Base-by-base conservation (phyloP, 2,329 filamentous ascomycete species). In the Aspergillus alliaceus region DNA sequence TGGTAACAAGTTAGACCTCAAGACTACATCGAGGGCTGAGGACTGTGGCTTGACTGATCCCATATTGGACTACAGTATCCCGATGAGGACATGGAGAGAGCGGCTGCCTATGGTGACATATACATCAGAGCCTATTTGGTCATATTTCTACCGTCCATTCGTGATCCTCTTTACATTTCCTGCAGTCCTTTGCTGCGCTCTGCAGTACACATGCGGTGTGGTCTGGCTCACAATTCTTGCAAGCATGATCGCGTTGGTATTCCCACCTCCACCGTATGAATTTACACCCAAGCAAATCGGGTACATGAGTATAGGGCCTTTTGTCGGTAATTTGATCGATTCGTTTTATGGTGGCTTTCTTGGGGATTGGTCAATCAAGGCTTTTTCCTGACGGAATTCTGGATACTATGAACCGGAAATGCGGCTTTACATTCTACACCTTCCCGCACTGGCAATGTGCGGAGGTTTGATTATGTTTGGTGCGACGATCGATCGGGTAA, bases 351-450 rank as follows among this genome's bases (percentile, higher is more conserved):
- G 75, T 2, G 78, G 77, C 0, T 66, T 70, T 0, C 51, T 79
- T 1, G 69, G 72, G 0, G 77, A 80, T 47, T 70, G 69, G 66
- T 69, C 69, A 0, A 74, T 79, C 44, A 56, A 77, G n/a, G 68
- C 66, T 34, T 71, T 80, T 50, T 76, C 80, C 2, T 74, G 73
- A 24, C 68, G 72, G 15, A 80, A 81, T 59, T 70, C 71, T 31
- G 79, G 79, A 37, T 75, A 79, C 58, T 79, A 79, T 51, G 79
- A 82, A 64, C 77, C 79, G 1, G 80, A 82, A 64, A 81, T 81
- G 73, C 72, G 79, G 2, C 68, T 81, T 6, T 77, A 71, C 39
- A 71, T 68, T 22, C 58, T 55, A 6, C 66, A 66, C 40, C 32
- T 70, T 2, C 74, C 75, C 29, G 71, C 76, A 51, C 44, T 80